Evolutionary conservation across 306 rosid genomes (phyloP), one percentile per base, ranked within the genome.

Genomic region (Cyclanthera cordifolia): DNA sequence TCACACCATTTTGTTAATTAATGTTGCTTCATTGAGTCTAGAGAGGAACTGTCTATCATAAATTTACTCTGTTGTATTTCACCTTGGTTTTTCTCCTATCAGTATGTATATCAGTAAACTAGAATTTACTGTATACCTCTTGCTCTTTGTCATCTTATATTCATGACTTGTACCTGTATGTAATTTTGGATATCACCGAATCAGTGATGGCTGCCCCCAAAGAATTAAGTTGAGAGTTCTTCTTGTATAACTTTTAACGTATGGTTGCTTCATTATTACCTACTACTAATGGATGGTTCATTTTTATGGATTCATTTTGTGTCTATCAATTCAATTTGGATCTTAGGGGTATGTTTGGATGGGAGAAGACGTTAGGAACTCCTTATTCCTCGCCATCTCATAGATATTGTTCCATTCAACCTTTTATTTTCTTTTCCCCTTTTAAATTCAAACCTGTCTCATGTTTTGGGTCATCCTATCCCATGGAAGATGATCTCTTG

Each of bases 381-480:
- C 41, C 41, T 0, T 34, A 34, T 34, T 34, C 41, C 41, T 34
- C 7, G 9, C 41, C 41, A 34, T 34, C 41, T 34, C 41, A 34
- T 5, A 34, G 41, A 34, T 34, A 34, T 34, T 5, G 41, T 34
- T 34, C 41, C 41, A 34, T 34, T 34, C 41, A 34, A 34, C 41
- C 41, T 34, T 34, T 34, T 34, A 34, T 34, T 34, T 89, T 89
- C 93, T 85, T 41, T 43, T 4, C 52, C 41, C 51, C 52, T 64
- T 64, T 64, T 64, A 20, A 64, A 75, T 87, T 93, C 98, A 89
- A 89, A 82, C 95, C 86, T 81, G 90, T 85, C 93, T 86, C 86
- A 69, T 76, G 73, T 75, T 82, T 82, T 76, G 86, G 82, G 39
- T 68, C 81, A 80, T 82, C 85, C 87, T 79, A 78, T 82, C 87